phyloP scores from a whole-genome alignment of 352 stramenopile genomes.

The Phytopythium ostracodes region DNA sequence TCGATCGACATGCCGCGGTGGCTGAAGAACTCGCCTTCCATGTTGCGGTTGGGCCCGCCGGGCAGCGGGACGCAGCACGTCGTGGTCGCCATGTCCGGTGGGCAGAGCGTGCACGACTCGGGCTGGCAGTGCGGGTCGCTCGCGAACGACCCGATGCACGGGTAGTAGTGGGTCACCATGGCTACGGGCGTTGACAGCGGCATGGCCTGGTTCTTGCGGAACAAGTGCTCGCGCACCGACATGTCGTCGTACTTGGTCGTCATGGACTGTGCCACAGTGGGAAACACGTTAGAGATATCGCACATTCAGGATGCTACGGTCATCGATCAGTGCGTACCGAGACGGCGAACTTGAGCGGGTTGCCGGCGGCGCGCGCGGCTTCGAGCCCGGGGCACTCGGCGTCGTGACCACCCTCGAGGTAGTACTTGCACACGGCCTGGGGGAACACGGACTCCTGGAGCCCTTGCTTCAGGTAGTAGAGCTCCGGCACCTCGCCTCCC shows the following conservation, averaged over 20 bases:
- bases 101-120: slow-evolving; percentile 65
- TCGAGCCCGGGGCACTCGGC: slow-evolving; percentile 63
- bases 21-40: slow-evolving; percentile 83
- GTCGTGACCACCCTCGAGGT: slow-evolving; percentile 50
- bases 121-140: slow-evolving; percentile 57
- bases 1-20: slow-evolving; percentile 79
- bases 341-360: slow-evolving; percentile 66
- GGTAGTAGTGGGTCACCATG: slow-evolving; percentile 80
- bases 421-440: slow-evolving; percentile 69
- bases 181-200: slow-evolving; percentile 67
- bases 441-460: slow-evolving; percentile 73
- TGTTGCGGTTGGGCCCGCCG: slow-evolving; percentile 69
- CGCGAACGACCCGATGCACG: slow-evolving; percentile 59
- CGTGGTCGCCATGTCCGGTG: slow-evolving; percentile 65
- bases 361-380: slow-evolving; percentile 35
- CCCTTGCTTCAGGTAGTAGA: slow-evolving; percentile 79
- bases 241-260: slow-evolving; percentile 81
- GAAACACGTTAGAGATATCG: background rate
- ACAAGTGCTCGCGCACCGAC: slow-evolving; percentile 67
- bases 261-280: slow-evolving; percentile 38
- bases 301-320: too few species aligned
- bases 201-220: slow-evolving; percentile 75
- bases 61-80: slow-evolving; percentile 77
- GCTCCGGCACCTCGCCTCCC: slow-evolving; percentile 60
- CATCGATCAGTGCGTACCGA: slow-evolving; percentile 30